Base-by-base conservation (phyloP, 2,329 filamentous ascomycete species). In the Lithohypha guttulata region DNA sequence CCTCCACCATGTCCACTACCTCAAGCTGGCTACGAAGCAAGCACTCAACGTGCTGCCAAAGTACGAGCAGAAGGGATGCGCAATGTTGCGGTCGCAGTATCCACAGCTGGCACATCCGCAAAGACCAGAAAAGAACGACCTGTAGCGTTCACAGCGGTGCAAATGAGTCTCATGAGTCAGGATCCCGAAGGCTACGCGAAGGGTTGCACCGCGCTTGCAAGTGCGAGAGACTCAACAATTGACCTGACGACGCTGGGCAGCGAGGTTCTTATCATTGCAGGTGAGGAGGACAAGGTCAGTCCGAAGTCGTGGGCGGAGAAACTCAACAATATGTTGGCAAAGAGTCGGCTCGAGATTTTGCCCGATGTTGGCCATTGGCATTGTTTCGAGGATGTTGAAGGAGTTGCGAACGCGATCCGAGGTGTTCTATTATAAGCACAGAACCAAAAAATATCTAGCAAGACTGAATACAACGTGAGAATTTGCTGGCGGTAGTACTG, bases 111-210 rank as follows among this genome's bases (percentile, higher is more conserved):
- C 2, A 63, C 59, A 2, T 67, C 64, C 1, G 40, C 47, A 1
- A 51, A 55, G 15, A 63, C 60, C 3, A 60, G 63, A 43, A 39
- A 44, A 1, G 46, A 50, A 0, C 65, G 64, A n/a, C 57, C 59
- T 0, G 40, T 71, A 1, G 63, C 61, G 2, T 42, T 63, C 7
- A 51, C 62, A 2, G 65, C 68, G 0, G 54, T 66, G 6, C 51
- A 63, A 4, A 47, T 66, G 18, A 66, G 61, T 4, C 53, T 75
- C 2, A 52, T 71, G 0, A 52, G 58, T 0, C 68, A 71, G 44
- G 64, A 72, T 45, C 59, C 66, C 0, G 70, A 75, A 44, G 66
- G 66, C 1, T 75, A 73, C 50, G 71, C 71, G 1, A 75, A 75
- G 44, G 70, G 61, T 0, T 70, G 67, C 28, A 56, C 57, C 19